Conservation (phyloP, 257 asterid species). For the Echites panduratus region DNA sequence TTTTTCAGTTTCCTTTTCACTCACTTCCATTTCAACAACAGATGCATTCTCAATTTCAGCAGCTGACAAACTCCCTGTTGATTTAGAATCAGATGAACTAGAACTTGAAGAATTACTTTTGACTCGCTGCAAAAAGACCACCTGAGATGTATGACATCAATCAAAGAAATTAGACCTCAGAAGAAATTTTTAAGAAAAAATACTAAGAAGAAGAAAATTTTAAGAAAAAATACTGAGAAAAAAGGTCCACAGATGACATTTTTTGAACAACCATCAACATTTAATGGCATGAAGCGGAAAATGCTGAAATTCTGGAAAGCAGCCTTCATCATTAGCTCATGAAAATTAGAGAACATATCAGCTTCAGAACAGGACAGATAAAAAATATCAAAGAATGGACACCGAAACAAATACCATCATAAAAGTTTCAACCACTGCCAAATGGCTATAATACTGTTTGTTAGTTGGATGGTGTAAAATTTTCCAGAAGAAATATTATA, state of each 20-base stretch:
- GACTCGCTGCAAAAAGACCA: conserved; percentile 60
- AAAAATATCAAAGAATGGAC: not conserved
- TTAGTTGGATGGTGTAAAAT: not conserved
- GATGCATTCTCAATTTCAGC: conserved; percentile 51
- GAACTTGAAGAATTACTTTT: conserved; percentile 46
- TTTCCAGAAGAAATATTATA: not conserved
- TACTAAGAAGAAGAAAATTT: too few relatives aligned
- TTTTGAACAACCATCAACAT: not conserved
- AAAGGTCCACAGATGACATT: not conserved
- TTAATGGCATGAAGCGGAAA: not conserved
- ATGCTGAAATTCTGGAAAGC: not conserved
- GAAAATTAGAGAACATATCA: not conserved
- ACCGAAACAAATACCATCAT: not conserved
- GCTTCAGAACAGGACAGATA: not conserved
- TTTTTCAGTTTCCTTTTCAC: conserved; percentile 56
- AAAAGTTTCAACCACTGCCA: not conserved
- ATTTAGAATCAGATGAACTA: conserved; percentile 42
- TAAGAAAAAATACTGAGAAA: not conserved
- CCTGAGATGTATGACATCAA: conserved; percentile 41
- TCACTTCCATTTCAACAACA: conserved; percentile 57
- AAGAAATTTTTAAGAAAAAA: too few relatives aligned
- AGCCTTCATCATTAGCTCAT: not conserved
- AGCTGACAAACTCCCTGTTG: conserved; percentile 47
- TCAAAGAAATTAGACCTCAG: not conserved
- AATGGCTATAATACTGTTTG: not conserved